Percentiles rank a stretch among this genome's conserved stretches.
Evolutionary conservation across 164 flowering plant species (phyloP).

Genomic region (Amborella trichopoda): DNA sequence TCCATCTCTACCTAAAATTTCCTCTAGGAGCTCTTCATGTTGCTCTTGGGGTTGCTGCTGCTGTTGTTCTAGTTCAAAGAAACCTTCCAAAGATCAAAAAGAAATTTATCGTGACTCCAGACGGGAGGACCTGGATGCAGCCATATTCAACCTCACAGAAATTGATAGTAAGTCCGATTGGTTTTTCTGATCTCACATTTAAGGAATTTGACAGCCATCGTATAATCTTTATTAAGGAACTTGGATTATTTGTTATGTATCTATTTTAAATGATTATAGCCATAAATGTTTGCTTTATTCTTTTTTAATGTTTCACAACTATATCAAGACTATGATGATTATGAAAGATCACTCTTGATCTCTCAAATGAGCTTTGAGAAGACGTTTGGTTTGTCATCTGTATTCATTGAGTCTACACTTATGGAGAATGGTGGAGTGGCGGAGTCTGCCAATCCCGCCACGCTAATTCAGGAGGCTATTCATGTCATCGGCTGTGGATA

Average conservation of each 20-base stretch:
- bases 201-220: background rate
- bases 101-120: slow-evolving; percentile 70
- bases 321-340: slow-evolving; percentile 74
- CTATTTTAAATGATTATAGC: background rate
- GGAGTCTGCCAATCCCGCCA: slow-evolving; percentile 67
- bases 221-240: too few species aligned
- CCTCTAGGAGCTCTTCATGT: slow-evolving; percentile 43
- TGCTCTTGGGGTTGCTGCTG: slow-evolving; percentile 33
- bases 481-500: slow-evolving; percentile 96
- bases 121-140: slow-evolving; percentile 85
- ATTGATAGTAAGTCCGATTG: slow-evolving; percentile 58
- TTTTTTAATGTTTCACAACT: background rate
- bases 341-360: slow-evolving; percentile 81
- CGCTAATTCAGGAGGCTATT: slow-evolving; percentile 83
- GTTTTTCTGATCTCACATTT: background rate
- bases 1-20: slow-evolving; percentile 55
- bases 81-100: slow-evolving; percentile 55
- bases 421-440: slow-evolving; percentile 93
- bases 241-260: too few species aligned
- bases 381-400: slow-evolving; percentile 82
- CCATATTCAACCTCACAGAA: slow-evolving; percentile 88
- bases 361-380: slow-evolving; percentile 95
- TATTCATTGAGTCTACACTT: slow-evolving; percentile 88
- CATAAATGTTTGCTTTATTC: background rate
- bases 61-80: slow-evolving; percentile 62